Base-by-base conservation (phyloP, 257 asterid genomes). In the Jacaranda mimosifolia region DNA sequence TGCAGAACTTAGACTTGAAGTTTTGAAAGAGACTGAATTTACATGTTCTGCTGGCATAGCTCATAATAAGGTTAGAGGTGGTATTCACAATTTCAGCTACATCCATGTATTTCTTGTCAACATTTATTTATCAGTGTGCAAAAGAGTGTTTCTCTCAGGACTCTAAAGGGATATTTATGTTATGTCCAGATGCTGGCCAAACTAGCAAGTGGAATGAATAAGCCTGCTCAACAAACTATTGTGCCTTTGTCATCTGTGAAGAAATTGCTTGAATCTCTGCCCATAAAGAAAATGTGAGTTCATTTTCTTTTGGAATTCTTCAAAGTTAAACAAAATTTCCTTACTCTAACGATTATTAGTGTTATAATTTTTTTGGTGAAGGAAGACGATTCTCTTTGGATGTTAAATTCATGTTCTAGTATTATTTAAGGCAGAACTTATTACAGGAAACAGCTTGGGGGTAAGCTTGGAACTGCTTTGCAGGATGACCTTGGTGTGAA, bases 11-110 rank as follows among this genome's bases (percentile, higher is more conserved):
- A 83, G 99, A 83, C 82, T 90, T 75, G 92, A 87, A 82, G 99
- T 95, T 58, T 73, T 90, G 83, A 86, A 85, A 82, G 94, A 90
- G 91, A 87, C 99, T 52, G 93, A 87, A 83, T 95, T 92, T 78
- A 89, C 94, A 66, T 95, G 99, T 85, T 95, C 99, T 53, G 98
- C 98, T 59, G 99, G 99, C 75, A 82, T 95, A 58, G 99, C 98
- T 77, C 99, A 95, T 81, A 95, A 95, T 86, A 95, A 95, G 97
- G 99, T 90, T 49, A 67, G 80, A 68, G 58, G 43, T 70, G 52
- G 66, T 72, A 65, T 53, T 80, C 72, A 63, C 70, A 13, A 18
- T 67, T 74, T 72, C 52, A 64, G 48, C 6, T 55, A 26, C 53
- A 17, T 53, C 53, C 18, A 36, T 38, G 8, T 51, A 5, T 43